Evolutionary conservation across 139 green algal species (phyloP), one percentile per base, ranked within the genome.

Genomic region (Chlamydomonas sp.): DNA sequence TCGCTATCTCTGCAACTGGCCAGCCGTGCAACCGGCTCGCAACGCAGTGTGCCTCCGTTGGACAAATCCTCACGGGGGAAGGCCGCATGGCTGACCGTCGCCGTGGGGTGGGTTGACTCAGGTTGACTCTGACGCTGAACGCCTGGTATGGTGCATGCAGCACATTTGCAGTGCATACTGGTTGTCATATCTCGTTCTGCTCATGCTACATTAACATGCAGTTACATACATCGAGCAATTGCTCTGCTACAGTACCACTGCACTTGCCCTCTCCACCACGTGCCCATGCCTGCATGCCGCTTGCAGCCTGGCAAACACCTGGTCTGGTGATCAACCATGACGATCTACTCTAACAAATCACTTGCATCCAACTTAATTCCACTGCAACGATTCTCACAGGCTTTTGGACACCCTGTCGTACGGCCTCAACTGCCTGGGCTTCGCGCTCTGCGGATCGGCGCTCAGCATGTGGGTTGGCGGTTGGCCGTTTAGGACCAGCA

Each of bases 351-450:
- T 74, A 0, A 6, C 72, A 0, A 14, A 4, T 77, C 7, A 4
- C 72, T 10, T 15, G 20, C 4, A 6, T 10, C 74, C 12, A 5
- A 0, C 1, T 5, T 18, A 2, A 49, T 0, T 0, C 0, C 31
- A 49, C 31, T 49, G 31, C 31, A 49, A 49, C 0, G 31, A 49
- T 49, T 20, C 49, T 3, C 14, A 4, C 83, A 85, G 86, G 72
- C n/a, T 90, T 1, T 16, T 90, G 63, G 86, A 90, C 66, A 85
- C 82, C 49, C 0, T 81, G 61, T 79, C 86, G 60, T 90, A 90
- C 79, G 63, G 72, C 31, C 63, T 90, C 1, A 90, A 90, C 63
- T 90, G 86, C 86, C 72, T 90, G 9, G 86, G 79, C 49, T 90
- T 90, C 49, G 79, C 86, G 3, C 17, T 86, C 9, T 85, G 79